Evolutionary conservation across 1,284 basidiomycete genomes (phyloP).

Genomic region (Trichosporon coremiiforme): DNA sequence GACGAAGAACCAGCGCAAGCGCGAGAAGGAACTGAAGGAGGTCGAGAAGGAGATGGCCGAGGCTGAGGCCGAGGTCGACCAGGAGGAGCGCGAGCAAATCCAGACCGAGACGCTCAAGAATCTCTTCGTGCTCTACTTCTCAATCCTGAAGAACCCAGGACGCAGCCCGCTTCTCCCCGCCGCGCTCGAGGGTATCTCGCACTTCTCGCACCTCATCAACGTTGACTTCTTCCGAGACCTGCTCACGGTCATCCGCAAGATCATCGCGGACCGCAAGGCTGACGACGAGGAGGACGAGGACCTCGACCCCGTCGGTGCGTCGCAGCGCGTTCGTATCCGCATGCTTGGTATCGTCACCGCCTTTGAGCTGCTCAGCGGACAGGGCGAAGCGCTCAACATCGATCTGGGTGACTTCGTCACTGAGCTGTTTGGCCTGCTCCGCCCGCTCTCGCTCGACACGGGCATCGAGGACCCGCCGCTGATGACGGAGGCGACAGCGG

Average conservation of each 20-base stretch:
- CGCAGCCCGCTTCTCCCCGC: slow-evolving; percentile 80
- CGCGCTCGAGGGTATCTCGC: slow-evolving; percentile 86
- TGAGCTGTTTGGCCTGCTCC: slow-evolving; percentile 58
- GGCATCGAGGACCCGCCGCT: slow-evolving; percentile 58
- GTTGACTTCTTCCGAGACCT: slow-evolving; percentile 98
- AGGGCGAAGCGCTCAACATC: slow-evolving; percentile 97
- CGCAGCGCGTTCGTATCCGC: slow-evolving; percentile 64
- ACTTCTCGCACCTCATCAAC: slow-evolving; percentile 94
- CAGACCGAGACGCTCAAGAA: slow-evolving; percentile 98
- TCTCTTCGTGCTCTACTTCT: slow-evolving; percentile 96
- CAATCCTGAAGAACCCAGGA: slow-evolving; percentile 85
- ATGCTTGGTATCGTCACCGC: slow-evolving; percentile 90
- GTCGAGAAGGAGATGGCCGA: slow-evolving; percentile 87
- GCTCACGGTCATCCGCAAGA: slow-evolving; percentile 78
- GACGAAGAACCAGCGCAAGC: slow-evolving; percentile 83
- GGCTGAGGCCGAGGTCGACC: slow-evolving; percentile 91
- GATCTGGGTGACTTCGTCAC: slow-evolving; percentile 88
- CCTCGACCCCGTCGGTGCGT: slow-evolving; percentile 38
- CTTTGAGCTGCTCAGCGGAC: slow-evolving; percentile 92
- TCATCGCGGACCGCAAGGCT: slow-evolving; percentile 63
- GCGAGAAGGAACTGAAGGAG: slow-evolving; percentile 76
- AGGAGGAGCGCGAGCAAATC: slow-evolving; percentile 80
- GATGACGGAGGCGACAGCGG: slow-evolving; percentile 38
- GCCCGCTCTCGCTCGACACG: slow-evolving; percentile 59
- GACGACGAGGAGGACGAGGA: slow-evolving; percentile 47